phyloP scores from a whole-genome alignment of 805 yeast species.

The Kodamaea leandrae region DNA sequence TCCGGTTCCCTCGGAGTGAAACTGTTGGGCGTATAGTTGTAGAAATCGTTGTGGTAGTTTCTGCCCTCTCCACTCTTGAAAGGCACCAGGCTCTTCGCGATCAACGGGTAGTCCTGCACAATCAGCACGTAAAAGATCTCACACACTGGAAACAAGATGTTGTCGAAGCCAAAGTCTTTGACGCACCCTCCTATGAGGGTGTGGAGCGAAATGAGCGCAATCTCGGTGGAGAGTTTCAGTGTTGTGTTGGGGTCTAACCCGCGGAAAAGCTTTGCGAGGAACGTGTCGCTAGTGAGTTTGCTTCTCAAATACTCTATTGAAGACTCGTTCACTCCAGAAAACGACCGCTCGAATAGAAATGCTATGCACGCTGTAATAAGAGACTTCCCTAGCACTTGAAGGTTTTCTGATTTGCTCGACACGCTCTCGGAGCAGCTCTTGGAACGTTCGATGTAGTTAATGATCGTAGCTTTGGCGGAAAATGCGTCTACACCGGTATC shows the following conservation, averaged over 20 bases:
- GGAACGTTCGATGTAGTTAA: conserved; percentile 55
- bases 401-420: conserved; percentile 38
- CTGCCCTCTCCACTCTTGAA: conserved; percentile 16
- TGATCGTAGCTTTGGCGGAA: conserved; percentile 13
- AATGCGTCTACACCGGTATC: conserved; percentile 14
- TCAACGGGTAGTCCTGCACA: conserved; percentile 62
- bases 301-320: conserved; percentile 52
- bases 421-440: conserved; percentile 56
- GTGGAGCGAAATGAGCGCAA: conserved; percentile 54
- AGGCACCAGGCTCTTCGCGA: conserved; percentile 40
- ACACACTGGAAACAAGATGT: conserved; percentile 59
- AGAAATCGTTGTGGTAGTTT: conserved; percentile 3
- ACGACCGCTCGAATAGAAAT: conserved; percentile 62
- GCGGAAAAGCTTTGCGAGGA: conserved; percentile 45
- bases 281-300: conserved; percentile 41
- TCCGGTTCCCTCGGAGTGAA: conserved; percentile 8
- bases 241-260: conserved; percentile 43
- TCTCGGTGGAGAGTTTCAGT: conserved; percentile 41
- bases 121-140: conserved; percentile 65
- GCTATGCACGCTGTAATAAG: conserved; percentile 55
- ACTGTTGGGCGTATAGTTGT: conserved; percentile 6
- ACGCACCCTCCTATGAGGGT: conserved; percentile 67
- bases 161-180: conserved; percentile 79
- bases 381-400: conserved; percentile 57
- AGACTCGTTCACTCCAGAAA: conserved; percentile 49